Conservation (phyloP, 2,329 filamentous ascomycete genomes). For the Trichophyton benhamiae region DNA sequence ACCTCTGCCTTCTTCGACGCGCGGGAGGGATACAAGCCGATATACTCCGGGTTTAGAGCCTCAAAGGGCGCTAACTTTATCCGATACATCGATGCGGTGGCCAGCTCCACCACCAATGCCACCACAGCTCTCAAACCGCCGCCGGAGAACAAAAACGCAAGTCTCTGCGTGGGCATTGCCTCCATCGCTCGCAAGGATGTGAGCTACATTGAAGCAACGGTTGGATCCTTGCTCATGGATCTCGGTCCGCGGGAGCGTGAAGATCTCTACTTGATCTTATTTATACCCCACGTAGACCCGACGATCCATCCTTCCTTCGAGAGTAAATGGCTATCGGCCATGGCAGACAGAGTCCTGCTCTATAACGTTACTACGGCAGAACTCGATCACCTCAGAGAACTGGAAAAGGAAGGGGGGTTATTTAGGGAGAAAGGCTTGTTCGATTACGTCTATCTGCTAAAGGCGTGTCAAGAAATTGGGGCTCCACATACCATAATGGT, state of each 20-base stretch:
- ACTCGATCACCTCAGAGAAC: conserved; percentile 24
- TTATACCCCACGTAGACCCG: conserved; percentile 36
- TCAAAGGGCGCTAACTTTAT: conserved; percentile 18
- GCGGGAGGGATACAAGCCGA: conserved; percentile 17
- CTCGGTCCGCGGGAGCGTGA: conserved; percentile 31
- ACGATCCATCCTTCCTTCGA: conserved; percentile 29
- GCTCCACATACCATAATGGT: conserved; percentile 34
- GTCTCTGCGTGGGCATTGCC: conserved; percentile 35
- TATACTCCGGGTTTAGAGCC: conserved; percentile 18
- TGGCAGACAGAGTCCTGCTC: conserved; percentile 31
- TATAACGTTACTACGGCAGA: conserved; percentile 27
- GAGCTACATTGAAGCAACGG: conserved; percentile 31
- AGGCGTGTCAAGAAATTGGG: conserved; percentile 27
- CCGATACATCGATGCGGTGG: conserved; percentile 10
- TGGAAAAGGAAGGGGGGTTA: conserved; percentile 23
- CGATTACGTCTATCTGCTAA: conserved; percentile 35
- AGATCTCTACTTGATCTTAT: conserved; percentile 32
- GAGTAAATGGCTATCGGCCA: conserved; percentile 30
- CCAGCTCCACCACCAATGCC: background rate
- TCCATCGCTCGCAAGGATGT: conserved; percentile 30
- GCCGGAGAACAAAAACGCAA: background rate
- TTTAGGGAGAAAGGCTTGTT: conserved; percentile 31
- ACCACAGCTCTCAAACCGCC: conserved; percentile 22
- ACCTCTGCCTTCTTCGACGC: conserved; percentile 23
- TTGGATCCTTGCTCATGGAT: conserved; percentile 35